Percentiles rank a stretch among this genome's conserved stretches.
These are phyloP conservation scores for Discostella stelligera DNA, from an alignment of 352 stramenopile genomes.

Conservation along the genomic window DNA sequence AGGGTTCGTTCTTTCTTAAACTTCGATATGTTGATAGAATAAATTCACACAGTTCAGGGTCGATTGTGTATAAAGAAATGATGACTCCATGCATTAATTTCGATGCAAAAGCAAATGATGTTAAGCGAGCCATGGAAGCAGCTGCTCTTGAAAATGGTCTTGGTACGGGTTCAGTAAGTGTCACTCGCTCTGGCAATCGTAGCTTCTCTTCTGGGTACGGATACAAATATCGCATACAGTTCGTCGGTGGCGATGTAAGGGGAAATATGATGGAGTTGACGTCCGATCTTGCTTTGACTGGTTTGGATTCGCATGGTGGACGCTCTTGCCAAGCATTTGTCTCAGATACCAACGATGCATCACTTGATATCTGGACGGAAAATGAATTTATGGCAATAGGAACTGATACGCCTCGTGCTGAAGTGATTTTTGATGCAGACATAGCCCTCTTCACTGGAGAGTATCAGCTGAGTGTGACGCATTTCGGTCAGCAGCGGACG, in stretches of 20 bases:
- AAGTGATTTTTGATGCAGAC: conserved; percentile 51
- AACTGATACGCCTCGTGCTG: conserved; percentile 70
- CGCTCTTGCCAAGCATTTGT: conserved; percentile 58
- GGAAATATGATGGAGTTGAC: conserved; percentile 75
- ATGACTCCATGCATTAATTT: conserved; percentile 78
- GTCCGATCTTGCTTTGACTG: conserved; percentile 43
- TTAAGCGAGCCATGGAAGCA: conserved; percentile 62
- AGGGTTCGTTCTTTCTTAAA: conserved; percentile 59
- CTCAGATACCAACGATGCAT: conserved; percentile 59
- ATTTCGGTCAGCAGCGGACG: conserved; percentile 50
- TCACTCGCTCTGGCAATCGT: conserved; percentile 74
- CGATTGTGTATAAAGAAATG: conserved; percentile 63
- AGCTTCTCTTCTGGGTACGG: conserved; percentile 83
- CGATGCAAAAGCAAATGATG: conserved; percentile 64
- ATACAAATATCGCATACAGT: conserved; percentile 89
- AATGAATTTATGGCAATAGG: conserved; percentile 75
- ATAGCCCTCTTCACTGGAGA: conserved; percentile 52
- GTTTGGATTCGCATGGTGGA: conserved; percentile 49
- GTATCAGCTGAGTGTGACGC: conserved; percentile 58
- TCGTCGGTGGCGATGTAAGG: conserved; percentile 79
- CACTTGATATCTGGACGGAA: conserved; percentile 62
- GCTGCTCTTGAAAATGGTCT: conserved; percentile 49
- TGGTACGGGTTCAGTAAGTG: conserved; percentile 54
- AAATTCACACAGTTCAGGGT: conserved; percentile 39
- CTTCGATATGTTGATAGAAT: conserved; percentile 55